Percentiles rank a stretch among this genome's conserved stretches.
phyloP scores from a whole-genome alignment of 2,329 filamentous ascomycete species.

The Ophiostoma australiae region DNA sequence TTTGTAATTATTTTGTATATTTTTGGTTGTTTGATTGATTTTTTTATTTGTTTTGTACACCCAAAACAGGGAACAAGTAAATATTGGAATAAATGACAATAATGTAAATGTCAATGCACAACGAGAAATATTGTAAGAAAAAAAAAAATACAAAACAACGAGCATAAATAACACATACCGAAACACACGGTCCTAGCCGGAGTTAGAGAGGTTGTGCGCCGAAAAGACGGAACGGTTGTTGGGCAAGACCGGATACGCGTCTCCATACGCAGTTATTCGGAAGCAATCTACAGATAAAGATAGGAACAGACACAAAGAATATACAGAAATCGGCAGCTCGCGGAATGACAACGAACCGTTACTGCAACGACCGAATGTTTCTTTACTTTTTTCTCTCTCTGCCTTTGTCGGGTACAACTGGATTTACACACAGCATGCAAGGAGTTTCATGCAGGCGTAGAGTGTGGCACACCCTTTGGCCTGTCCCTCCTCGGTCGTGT shows the following conservation, averaged over 20 bases:
- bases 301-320: neutral
- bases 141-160: neutral
- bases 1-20: neutral
- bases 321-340: neutral
- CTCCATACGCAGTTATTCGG: neutral
- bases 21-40: neutral
- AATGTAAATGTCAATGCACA: no score
- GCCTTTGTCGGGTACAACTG: neutral
- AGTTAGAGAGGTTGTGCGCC: neutral
- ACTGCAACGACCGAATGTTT: slow-evolving; percentile 3
- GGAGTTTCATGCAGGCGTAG: neutral
- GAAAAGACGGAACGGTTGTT: neutral
- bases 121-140: neutral
- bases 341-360: slow-evolving; percentile 11
- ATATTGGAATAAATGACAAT: neutral
- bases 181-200: neutral
- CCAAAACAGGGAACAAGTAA: neutral
- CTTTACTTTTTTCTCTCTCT: neutral
- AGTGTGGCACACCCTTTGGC: neutral
- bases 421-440: neutral
- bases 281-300: neutral
- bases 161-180: neutral
- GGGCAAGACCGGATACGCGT: neutral
- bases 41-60: neutral
- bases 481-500: neutral